Conservation (phyloP, 768 basidiomycete species). For the Boletus speciosus region DNA sequence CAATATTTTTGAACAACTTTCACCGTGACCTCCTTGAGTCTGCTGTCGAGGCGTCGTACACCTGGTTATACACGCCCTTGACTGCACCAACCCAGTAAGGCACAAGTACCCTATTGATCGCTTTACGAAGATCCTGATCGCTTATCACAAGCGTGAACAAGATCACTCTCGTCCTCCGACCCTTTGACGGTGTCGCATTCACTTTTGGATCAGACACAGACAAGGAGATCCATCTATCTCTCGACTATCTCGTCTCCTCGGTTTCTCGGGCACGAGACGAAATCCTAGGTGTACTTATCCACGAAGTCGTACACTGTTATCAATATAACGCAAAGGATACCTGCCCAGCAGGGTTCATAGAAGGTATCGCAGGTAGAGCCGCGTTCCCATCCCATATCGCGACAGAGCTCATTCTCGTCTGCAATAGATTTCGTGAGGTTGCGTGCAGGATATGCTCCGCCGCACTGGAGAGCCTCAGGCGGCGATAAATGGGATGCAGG, state of each 20-base stretch:
- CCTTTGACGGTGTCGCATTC: slow-evolving; percentile 70
- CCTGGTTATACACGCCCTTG: slow-evolving; percentile 42
- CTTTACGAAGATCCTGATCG: slow-evolving; percentile 5
- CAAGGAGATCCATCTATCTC: slow-evolving; percentile 75
- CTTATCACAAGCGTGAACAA: slow-evolving; percentile 41
- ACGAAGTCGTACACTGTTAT: slow-evolving; percentile 79
- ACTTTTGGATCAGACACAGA: slow-evolving; percentile 52
- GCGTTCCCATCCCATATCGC: neutral
- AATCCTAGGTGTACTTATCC: slow-evolving; percentile 66
- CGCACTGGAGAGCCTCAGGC: slow-evolving; percentile 59
- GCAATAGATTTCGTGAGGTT: slow-evolving; percentile 67
- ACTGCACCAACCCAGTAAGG: slow-evolving; percentile 48
- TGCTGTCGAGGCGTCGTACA: slow-evolving; percentile 40
- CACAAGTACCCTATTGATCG: neutral
- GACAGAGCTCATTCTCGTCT: neutral
- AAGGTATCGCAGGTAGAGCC: slow-evolving; percentile 71
- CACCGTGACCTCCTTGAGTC: slow-evolving; percentile 36
- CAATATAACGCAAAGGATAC: slow-evolving; percentile 61
- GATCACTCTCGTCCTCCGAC: slow-evolving; percentile 57
- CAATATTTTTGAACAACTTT: slow-evolving; percentile 52
- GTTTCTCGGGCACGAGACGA: slow-evolving; percentile 49
- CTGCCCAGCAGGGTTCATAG: slow-evolving; percentile 69
- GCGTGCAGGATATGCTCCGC: slow-evolving; percentile 53
- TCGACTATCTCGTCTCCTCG: slow-evolving; percentile 54
- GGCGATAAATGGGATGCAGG: slow-evolving; percentile 69